phyloP scores from a whole-genome alignment of 139 green algal genomes.

The Chlamydomonas schloesseri region DNA sequence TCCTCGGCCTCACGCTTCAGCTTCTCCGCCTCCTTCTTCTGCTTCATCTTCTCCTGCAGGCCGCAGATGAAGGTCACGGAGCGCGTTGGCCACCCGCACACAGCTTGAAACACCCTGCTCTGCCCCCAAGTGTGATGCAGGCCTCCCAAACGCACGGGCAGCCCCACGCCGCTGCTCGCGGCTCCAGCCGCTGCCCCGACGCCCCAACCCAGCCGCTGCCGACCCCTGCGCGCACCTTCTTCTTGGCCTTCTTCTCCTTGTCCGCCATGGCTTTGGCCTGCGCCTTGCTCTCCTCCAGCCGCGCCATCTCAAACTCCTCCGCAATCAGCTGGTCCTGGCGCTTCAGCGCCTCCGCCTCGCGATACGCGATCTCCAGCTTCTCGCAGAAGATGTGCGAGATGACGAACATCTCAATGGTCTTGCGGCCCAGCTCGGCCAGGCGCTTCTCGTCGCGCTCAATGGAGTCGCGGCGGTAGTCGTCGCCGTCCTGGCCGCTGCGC shows the following conservation, averaged over 20 bases:
- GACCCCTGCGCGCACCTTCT: slow-evolving; percentile 65
- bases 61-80: too few species aligned
- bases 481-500: slow-evolving; percentile 70
- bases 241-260: slow-evolving; percentile 82
- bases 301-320: slow-evolving; percentile 88
- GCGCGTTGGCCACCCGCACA: too few species aligned
- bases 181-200: too few species aligned
- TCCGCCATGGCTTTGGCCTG: slow-evolving; percentile 73
- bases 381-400: slow-evolving; percentile 86
- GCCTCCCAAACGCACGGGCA: too few species aligned
- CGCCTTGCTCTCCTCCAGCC: slow-evolving; percentile 70
- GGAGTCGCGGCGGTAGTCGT: slow-evolving; percentile 72
- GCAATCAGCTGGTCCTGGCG: slow-evolving; percentile 91
- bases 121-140: too few species aligned
- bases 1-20: slow-evolving; percentile 73
- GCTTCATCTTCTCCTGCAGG: slow-evolving; percentile 75
- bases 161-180: too few species aligned
- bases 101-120: too few species aligned
- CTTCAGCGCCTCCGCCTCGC: slow-evolving; percentile 89
- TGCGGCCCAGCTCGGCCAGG: slow-evolving; percentile 90
- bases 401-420: slow-evolving; percentile 94
- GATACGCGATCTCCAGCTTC: slow-evolving; percentile 82
- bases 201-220: too few species aligned
- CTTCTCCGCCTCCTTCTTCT: slow-evolving; percentile 81
- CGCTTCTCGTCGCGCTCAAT: slow-evolving; percentile 93